Base-by-base conservation (phyloP, 176 grass and related monocot genomes). In the Aegilops sharonensis region DNA sequence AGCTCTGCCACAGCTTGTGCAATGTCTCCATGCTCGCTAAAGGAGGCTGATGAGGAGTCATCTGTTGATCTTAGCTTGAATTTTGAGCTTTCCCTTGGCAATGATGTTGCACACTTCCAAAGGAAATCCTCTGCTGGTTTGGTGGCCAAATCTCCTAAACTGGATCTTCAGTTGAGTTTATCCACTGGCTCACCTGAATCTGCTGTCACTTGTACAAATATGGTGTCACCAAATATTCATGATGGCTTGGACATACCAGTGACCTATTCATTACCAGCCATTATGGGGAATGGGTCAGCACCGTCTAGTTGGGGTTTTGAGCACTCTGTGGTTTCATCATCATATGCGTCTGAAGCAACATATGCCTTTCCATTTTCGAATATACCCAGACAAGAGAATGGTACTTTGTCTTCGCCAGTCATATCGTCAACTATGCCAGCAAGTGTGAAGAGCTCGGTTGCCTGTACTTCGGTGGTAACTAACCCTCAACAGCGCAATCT, bases 131-230 rank as follows among this genome's bases (percentile, higher is more conserved):
- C 35, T 88, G 77, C 20, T 84, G 61, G 68, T 84, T 63, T 64
- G 79, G 43, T 3, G 10, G 20, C 52, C 57, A 89, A 64, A 30
- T 77, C 45, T n/a, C 54, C 78, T 39, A 76, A 83, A 36, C 63
- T 94, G 40, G 89, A 97, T 91, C 91, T 99, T 79, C 78, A 97
- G 29, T 78, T 97, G 81, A 91, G 89, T 92, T 90, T 94, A 84
- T 89, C 90, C 72, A 93, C 90, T 80, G 78, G 87, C 10, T 88
- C 86, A 50, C 87, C 90, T 78, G 85, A 90, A 84, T 96, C 97
- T 74, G 79, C 80, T 88, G 37, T 92, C 68, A 89, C 75, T 45
- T 76, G 89, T 77, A 54, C 74, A 63, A 82, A 71, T 37, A 40
- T 83, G 67, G 75, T 75, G 67, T 73, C 82, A 30, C 69, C 67